Base-by-base conservation (phyloP, 1,139 yeast species). In the Ogataea hybrid region DNA sequence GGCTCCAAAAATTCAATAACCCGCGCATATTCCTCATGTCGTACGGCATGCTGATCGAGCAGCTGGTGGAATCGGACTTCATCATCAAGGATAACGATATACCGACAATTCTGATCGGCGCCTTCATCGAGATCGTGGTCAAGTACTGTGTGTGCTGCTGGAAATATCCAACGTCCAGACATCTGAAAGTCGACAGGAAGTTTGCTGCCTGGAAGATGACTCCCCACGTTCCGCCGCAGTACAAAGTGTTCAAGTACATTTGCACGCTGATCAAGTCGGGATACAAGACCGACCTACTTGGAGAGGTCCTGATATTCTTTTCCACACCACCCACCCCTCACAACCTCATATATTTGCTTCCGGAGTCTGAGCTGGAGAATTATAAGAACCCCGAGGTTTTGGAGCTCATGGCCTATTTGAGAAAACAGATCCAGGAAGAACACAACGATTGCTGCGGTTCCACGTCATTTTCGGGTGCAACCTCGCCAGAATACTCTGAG, bases 111-210 rank as follows among this genome's bases (percentile, higher is more conserved):
- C n/a, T 53, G 29, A 42, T 50, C 10, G 48, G 52, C 34, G 51
- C 55, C 1, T 33, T 57, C 11, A 44, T 68, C 17, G 75, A 70
- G 40, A 56, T 66, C 50, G 39, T 69, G 9, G 52, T 69, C 25
- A 57, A 53, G 27, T 71, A 69, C 46, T 67, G 70, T 45, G 67
- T 70, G 60, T 56, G 61, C 8, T 72, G 70, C 38, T 71, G 72
- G 68, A 57, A 52, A 30, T 62, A 51, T 37, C 35, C 40, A 12
- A 46, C 42, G 3, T 32, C 43, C 3, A 45, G 45, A 16, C 49
- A 49, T 32, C 16, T 47, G 5, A 41, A 41, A 10, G 30, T 55
- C 10, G 46, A 43, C 14, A 37, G 31, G 14, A 34, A 31, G 20
- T 56, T 52, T 18, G 29, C 45, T 9, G 46, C 44, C 11, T 54